Conservation (phyloP, 768 basidiomycete species). For the Coprinopsis strossmayeri region DNA sequence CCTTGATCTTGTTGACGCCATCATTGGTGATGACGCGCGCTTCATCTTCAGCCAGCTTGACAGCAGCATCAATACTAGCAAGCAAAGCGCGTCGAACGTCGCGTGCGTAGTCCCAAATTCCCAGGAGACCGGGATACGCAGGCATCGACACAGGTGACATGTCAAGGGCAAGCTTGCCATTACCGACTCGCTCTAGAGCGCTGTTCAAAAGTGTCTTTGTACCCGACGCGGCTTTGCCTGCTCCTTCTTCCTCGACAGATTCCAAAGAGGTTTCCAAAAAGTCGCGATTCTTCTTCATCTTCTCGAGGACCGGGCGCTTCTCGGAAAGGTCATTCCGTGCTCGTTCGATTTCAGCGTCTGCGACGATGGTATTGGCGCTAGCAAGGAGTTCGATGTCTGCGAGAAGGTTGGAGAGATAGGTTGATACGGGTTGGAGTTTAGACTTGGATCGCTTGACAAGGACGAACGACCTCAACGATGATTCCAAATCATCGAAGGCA, state of each 20-base stretch:
- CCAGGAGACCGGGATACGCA: constrained; percentile 74
- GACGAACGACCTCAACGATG: constrained; percentile 87
- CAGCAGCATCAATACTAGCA: constrained; percentile 73
- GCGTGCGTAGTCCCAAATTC: constrained; percentile 79
- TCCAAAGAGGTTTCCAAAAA: constrained; percentile 76
- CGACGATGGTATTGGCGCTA: constrained; percentile 81
- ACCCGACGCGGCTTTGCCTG: constrained; percentile 40
- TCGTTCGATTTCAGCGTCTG: constrained; percentile 64
- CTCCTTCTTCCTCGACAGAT: constrained; percentile 67
- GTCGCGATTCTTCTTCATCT: constrained; percentile 72
- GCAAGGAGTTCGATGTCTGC: constrained; percentile 86
- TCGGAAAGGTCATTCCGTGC: constrained; percentile 65
- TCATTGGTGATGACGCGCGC: constrained; percentile 59
- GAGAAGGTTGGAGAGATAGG: constrained; percentile 87
- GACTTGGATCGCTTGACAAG: constrained; percentile 94
- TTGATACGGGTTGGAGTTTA: constrained; percentile 89
- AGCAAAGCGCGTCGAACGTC: constrained; percentile 77
- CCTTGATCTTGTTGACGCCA: constrained; percentile 60
- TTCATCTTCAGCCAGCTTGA: constrained; percentile 77
- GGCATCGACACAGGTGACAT: constrained; percentile 49
- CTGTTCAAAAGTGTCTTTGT: constrained; percentile 54
- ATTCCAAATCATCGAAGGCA: constrained; percentile 85
- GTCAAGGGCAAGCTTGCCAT: constrained; percentile 65
- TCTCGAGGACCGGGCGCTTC: constrained; percentile 78
- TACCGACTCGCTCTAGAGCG: constrained; percentile 72